Conservation (phyloP, 2,329 filamentous ascomycete genomes). For the Microsporum ferrugineum region DNA sequence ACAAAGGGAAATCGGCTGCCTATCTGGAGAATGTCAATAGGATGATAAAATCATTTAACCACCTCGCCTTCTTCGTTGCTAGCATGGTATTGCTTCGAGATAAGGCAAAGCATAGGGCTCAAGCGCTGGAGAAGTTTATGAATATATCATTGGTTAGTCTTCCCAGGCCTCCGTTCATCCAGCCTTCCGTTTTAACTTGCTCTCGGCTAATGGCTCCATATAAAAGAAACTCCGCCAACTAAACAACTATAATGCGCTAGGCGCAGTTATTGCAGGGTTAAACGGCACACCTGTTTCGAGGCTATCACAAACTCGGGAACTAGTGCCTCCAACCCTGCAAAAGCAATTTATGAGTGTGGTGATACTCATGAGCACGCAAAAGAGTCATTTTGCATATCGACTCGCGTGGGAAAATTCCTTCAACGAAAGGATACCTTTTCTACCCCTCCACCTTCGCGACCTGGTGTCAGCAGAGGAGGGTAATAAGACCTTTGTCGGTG, state of each 20-base stretch:
- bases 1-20: slow-evolving; percentile 51
- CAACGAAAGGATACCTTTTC: slow-evolving; percentile 79
- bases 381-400: slow-evolving; percentile 90
- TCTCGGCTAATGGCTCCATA: slow-evolving; percentile 7
- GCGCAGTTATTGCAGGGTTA: slow-evolving; percentile 86
- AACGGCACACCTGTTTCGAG: slow-evolving; percentile 80
- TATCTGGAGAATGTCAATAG: slow-evolving; percentile 78
- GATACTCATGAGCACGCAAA: slow-evolving; percentile 84
- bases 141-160: slow-evolving; percentile 52
- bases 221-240: slow-evolving; percentile 65
- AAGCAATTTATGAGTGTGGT: slow-evolving; percentile 82
- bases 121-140: slow-evolving; percentile 94
- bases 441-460: slow-evolving; percentile 80
- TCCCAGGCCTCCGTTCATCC: not conserved
- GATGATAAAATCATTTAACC: slow-evolving; percentile 89
- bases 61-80: slow-evolving; percentile 68
- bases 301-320: slow-evolving; percentile 62
- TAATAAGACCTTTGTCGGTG: slow-evolving; percentile 75
- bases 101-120: slow-evolving; percentile 87
- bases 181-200: not conserved
- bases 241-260: slow-evolving; percentile 95
- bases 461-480: slow-evolving; percentile 86
- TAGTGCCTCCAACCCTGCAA: slow-evolving; percentile 59
- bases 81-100: slow-evolving; percentile 81
- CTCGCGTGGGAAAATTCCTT: slow-evolving; percentile 94